phyloP scores from a whole-genome alignment of 805 yeast genomes.

The Teunomyces funiuensis region DNA sequence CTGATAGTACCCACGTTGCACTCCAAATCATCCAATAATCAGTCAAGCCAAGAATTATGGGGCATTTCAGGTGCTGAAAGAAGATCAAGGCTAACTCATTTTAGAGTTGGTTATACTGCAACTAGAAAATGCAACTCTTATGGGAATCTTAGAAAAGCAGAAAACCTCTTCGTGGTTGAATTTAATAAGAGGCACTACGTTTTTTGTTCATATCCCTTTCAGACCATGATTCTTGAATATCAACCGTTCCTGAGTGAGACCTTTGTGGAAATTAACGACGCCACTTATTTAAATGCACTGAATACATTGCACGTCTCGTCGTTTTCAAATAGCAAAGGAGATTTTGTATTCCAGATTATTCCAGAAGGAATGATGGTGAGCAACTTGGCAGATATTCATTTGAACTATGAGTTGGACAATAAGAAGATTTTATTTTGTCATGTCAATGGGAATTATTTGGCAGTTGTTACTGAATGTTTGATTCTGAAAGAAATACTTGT shows the following conservation, averaged over 20 bases:
- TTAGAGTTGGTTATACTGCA: conserved; percentile 33
- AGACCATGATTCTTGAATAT: conserved; percentile 35
- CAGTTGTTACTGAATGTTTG: conserved; percentile 16
- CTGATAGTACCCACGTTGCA: conserved; percentile 29
- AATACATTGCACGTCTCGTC: conserved; percentile 8
- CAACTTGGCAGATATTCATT: conserved; percentile 16
- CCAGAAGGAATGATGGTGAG: conserved; percentile 20
- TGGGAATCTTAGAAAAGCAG: conserved; percentile 32
- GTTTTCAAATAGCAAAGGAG: conserved; percentile 10
- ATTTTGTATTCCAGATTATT: conserved; percentile 27
- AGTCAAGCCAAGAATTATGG: conserved; percentile 43
- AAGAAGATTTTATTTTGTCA: conserved; percentile 14
- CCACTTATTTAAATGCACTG: neutral
- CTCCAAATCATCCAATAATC: conserved; percentile 17
- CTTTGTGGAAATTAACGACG: conserved; percentile 26
- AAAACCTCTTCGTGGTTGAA: conserved; percentile 16
- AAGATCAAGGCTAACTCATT: conserved; percentile 30
- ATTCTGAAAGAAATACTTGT: neutral
- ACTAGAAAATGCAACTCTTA: conserved; percentile 24
- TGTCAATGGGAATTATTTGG: conserved; percentile 10
- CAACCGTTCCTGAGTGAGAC: conserved; percentile 21
- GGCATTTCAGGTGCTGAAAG: conserved; percentile 38
- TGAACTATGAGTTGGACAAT: conserved; percentile 7
- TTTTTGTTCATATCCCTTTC: conserved; percentile 39
- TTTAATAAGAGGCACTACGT: conserved; percentile 23